Evolutionary conservation across 179 eudicot species (phyloP).

Genomic region (Silene noctiflora): DNA sequence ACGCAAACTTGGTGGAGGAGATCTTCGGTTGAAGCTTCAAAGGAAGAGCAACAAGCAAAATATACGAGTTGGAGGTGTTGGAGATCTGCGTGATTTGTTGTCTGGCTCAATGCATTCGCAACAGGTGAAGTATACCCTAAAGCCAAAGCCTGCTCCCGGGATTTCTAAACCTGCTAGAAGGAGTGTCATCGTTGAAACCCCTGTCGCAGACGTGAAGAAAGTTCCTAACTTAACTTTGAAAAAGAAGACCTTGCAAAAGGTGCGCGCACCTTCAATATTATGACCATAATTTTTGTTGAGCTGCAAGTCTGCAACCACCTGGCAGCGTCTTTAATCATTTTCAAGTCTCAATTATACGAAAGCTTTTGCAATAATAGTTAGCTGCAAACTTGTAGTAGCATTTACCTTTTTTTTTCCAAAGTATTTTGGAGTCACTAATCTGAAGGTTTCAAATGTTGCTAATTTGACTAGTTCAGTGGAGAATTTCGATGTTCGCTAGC

Average conservation of each 20-base stretch:
- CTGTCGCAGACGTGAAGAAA: conserved; percentile 49
- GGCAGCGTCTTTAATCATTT: background rate
- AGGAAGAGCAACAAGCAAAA: conserved; percentile 54
- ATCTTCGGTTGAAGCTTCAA: conserved; percentile 88
- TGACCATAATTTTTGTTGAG: background rate
- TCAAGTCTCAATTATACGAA: background rate
- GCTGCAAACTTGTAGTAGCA: too few species aligned
- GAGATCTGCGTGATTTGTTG: conserved; percentile 85
- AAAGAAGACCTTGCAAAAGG: conserved; percentile 66
- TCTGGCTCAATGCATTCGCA: conserved; percentile 59
- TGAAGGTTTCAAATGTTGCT: conserved; percentile 2
- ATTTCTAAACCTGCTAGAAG: conserved; percentile 48
- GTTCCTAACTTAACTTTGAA: conserved; percentile 43
- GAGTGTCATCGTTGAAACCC: conserved; percentile 52
- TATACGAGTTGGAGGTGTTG: conserved; percentile 52
- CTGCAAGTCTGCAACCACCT: background rate
- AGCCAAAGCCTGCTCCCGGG: conserved; percentile 46
- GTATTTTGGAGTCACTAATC: background rate
- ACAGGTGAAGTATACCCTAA: conserved; percentile 37
- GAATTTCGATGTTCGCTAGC: background rate
- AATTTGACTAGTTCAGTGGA: background rate
- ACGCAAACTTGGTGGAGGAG: conserved; percentile 57
- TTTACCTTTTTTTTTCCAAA: too few species aligned
- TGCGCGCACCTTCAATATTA: conserved; percentile 9
- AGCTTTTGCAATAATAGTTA: background rate